These are phyloP conservation scores for Suhomyces emberorum DNA, from an alignment of 805 yeast species.

Conservation along the genomic window DNA sequence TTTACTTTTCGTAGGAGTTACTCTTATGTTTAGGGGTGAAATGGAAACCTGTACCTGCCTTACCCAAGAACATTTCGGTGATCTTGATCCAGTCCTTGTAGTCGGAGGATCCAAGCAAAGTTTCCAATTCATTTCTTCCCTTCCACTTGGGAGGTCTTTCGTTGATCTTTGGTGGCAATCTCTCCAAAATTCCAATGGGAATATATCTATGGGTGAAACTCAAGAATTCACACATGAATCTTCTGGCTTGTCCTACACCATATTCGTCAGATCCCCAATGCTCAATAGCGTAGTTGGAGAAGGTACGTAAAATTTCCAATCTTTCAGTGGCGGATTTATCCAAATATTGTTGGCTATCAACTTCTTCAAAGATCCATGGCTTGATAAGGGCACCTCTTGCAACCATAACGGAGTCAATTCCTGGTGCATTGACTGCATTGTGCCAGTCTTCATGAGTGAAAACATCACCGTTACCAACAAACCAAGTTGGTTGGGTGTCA, in stretches of 20 bases:
- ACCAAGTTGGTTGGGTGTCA: conserved; percentile 65
- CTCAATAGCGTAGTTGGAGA: conserved; percentile 77
- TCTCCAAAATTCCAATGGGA: conserved; percentile 90
- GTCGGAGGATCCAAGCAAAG: conserved; percentile 79
- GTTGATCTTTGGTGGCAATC: conserved; percentile 82
- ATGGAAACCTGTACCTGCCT: conserved; percentile 67
- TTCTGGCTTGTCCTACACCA: conserved; percentile 83
- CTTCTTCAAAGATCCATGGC: conserved; percentile 98
- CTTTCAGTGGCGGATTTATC: conserved; percentile 92
- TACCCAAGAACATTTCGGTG: conserved; percentile 92
- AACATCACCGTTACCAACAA: conserved; percentile 94
- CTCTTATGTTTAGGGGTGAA: conserved; percentile 95
- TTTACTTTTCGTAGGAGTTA: conserved; percentile 74
- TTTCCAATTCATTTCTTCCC: conserved; percentile 91
- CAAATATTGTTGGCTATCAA: conserved; percentile 81
- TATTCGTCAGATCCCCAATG: conserved; percentile 99
- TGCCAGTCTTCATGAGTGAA: conserved; percentile 88
- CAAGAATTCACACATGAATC: conserved; percentile 90
- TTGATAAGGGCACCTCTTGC: conserved; percentile 97
- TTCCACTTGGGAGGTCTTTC: conserved; percentile 93
- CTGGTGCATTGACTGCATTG: conserved; percentile 57
- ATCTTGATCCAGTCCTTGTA: conserved; percentile 94
- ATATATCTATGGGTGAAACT: conserved; percentile 92
- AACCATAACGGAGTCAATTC: conserved; percentile 92
- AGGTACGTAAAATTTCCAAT: conserved; percentile 66